Evolutionary conservation across 495 filamentous ascomycete species (phyloP).

Genomic region (Penicillium riverlandense): DNA sequence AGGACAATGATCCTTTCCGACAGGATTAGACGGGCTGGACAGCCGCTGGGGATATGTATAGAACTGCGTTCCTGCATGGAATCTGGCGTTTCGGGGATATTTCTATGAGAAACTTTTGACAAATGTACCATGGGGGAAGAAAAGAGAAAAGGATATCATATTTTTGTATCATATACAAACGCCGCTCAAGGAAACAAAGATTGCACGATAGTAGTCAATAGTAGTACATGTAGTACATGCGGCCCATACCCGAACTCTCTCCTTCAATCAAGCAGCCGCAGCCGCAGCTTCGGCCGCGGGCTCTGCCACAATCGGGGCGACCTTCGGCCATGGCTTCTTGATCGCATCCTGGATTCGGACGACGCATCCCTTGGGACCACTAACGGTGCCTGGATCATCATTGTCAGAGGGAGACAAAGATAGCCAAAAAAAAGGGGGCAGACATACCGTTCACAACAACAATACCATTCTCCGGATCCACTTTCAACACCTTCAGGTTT

Average conservation of each 20-base stretch:
- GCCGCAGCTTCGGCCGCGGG: slow-evolving; percentile 7
- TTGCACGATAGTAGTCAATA: slow-evolving; percentile 25
- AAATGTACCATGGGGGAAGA: neutral
- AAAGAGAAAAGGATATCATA: slow-evolving; percentile 35
- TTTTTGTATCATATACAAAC: slow-evolving; percentile 42
- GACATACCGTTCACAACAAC: slow-evolving; percentile 74
- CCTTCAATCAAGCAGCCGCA: slow-evolving; percentile 20
- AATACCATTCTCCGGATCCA: slow-evolving; percentile 76
- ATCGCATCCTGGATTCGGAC: slow-evolving; percentile 86
- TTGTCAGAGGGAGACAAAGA: slow-evolving; percentile 1
- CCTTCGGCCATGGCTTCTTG: slow-evolving; percentile 77
- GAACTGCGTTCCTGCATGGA: slow-evolving; percentile 15
- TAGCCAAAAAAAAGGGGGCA: slow-evolving; percentile 1
- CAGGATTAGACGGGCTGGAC: slow-evolving; percentile 12
- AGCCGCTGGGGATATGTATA: slow-evolving; percentile 11
- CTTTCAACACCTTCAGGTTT: slow-evolving; percentile 80
- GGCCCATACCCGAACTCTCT: slow-evolving; percentile 8
- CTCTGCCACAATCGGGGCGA: slow-evolving; percentile 28
- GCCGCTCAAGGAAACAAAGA: slow-evolving; percentile 35
- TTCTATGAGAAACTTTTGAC: neutral
- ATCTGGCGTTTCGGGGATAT: slow-evolving; percentile 19
- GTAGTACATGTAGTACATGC: slow-evolving; percentile 43
- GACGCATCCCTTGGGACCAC: slow-evolving; percentile 74
- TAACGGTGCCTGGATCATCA: slow-evolving; percentile 52
- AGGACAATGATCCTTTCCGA: slow-evolving; percentile 51